These are phyloP conservation scores for Tetradesmus lagerheimii DNA, from an alignment of 139 green algal genomes.

Conservation along the genomic window DNA sequence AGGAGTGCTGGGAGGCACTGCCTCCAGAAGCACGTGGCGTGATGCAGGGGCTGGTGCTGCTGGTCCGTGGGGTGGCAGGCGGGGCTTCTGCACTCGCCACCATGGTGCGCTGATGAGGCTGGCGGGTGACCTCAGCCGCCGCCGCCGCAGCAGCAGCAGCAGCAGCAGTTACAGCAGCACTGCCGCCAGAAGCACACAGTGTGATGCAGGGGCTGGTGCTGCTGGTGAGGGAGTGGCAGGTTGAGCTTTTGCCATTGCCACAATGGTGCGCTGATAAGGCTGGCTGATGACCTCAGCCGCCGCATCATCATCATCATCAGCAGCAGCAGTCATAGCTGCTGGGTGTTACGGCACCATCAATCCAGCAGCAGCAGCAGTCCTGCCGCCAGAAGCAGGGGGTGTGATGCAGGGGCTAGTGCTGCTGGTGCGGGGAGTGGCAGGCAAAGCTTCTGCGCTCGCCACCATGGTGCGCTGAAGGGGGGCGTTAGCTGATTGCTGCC, in stretches of 20 bases:
- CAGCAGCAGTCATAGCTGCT: no score
- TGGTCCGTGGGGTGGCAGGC: background rate
- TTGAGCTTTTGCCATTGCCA: no score
- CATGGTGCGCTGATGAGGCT: background rate
- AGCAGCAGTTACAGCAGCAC: background rate
- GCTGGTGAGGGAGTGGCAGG: no score
- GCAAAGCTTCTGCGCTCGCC: background rate
- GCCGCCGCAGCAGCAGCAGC: no score
- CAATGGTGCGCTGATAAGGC: no score
- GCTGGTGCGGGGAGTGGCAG: conserved; percentile 12
- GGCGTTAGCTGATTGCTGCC: background rate
- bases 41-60: conserved; percentile 30
- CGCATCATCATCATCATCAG: no score
- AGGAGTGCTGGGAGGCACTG: conserved; percentile 16
- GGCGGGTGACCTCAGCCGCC: no score
- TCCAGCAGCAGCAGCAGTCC: no score
- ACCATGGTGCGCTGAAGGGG: background rate
- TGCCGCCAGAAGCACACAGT: conserved; percentile 9
- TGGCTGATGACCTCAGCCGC: no score
- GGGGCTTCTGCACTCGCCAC: background rate
- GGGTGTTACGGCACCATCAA: no score
- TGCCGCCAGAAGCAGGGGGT: conserved; percentile 15
- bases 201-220: conserved; percentile 33
- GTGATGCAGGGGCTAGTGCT: conserved; percentile 31
- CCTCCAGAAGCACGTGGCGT: conserved; percentile 19